Conservation (phyloP, 345 rosid genomes). For the Pseudoturritis turrita region DNA sequence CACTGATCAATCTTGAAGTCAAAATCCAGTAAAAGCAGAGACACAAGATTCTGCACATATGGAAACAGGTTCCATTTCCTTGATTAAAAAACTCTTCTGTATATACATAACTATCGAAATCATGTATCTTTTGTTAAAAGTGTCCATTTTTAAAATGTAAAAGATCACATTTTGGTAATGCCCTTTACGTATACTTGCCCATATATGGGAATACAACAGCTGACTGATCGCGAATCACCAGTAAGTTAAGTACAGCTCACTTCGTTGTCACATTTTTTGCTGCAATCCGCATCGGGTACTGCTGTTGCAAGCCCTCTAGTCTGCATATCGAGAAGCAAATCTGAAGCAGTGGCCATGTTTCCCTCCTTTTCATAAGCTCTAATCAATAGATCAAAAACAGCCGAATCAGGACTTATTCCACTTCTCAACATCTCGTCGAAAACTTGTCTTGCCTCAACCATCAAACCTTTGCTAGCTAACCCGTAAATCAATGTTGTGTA, state of each 20-base stretch:
- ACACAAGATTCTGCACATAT: background rate
- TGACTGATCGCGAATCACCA: background rate
- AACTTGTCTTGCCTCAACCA: constrained; percentile 44
- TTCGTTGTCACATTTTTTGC: constrained; percentile 14
- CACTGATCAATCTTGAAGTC: constrained; percentile 54
- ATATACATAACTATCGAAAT: constrained; percentile 1
- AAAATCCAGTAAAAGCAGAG: background rate
- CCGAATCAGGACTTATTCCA: constrained; percentile 34
- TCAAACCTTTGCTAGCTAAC: constrained; percentile 36
- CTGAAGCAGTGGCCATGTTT: constrained; percentile 25
- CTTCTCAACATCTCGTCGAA: constrained; percentile 40
- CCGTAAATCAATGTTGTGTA: constrained; percentile 41
- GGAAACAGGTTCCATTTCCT: background rate
- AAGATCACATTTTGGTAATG: background rate
- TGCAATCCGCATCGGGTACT: background rate
- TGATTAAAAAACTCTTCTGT: background rate
- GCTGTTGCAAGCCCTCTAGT: constrained; percentile 28
- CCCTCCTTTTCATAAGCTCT: constrained; percentile 37
- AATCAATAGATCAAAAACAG: constrained; percentile 38
- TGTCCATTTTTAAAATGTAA: background rate
- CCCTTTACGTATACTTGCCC: background rate
- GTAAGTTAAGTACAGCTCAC: background rate
- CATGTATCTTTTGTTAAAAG: background rate
- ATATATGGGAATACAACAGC: background rate
- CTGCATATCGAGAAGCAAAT: constrained; percentile 36